Percentiles rank a stretch among this genome's conserved stretches.
Conservation (phyloP, 805 yeast genomes). For the Wickerhamomyces chaumierensis region DNA sequence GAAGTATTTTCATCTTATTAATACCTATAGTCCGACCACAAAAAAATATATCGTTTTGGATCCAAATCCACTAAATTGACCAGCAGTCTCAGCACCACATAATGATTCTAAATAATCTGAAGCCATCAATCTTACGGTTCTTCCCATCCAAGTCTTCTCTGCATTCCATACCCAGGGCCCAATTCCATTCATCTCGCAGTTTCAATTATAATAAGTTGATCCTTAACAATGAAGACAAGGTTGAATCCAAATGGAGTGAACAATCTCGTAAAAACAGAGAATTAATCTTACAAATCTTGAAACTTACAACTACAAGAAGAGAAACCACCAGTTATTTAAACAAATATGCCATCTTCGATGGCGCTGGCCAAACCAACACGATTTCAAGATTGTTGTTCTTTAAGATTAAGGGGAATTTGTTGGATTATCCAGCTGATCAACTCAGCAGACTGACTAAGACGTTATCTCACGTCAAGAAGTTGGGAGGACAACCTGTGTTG, state of each 20-base stretch:
- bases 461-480: conserved; percentile 12
- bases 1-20: too few species aligned
- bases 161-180: neutral
- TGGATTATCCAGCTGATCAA: conserved; percentile 7
- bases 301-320: conserved; percentile 86
- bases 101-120: too few species aligned
- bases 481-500: conserved; percentile 14
- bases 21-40: too few species aligned
- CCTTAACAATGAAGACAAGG: neutral
- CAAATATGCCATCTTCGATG: conserved; percentile 42
- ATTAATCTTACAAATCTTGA: conserved; percentile 71
- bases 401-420: conserved; percentile 18
- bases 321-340: conserved; percentile 76
- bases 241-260: conserved; percentile 9
- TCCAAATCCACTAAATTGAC: too few species aligned
- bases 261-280: conserved; percentile 41
- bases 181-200: neutral
- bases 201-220: neutral
- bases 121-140: neutral
- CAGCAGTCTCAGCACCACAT: too few species aligned
- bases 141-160: neutral
- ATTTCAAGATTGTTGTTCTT: conserved; percentile 15
- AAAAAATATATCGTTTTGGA: too few species aligned
- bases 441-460: conserved; percentile 11
- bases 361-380: conserved; percentile 19